These are phyloP conservation scores for Saccharomycopsis hybrid DNA, from an alignment of 1,139 yeast species.

Conservation along the genomic window DNA sequence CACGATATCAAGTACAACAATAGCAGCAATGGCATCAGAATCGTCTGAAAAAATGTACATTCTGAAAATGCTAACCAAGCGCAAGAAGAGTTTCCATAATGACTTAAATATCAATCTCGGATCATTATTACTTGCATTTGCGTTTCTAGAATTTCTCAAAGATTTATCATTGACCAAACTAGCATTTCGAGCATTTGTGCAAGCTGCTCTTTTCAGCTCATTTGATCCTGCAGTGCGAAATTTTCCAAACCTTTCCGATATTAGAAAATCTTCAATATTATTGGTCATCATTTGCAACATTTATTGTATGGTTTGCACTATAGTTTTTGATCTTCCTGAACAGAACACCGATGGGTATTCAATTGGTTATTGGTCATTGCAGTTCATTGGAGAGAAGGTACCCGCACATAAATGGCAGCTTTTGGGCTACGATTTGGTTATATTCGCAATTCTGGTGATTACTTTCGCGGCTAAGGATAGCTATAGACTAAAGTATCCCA, in stretches of 20 bases:
- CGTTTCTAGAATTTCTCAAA: slow-evolving; percentile 15
- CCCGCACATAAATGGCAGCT: slow-evolving; percentile 11
- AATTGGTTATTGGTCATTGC: slow-evolving; percentile 15
- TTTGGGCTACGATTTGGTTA: slow-evolving; percentile 10
- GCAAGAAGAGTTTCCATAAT: slow-evolving; percentile 2
- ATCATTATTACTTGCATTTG: slow-evolving; percentile 9
- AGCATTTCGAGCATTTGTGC: slow-evolving; percentile 8
- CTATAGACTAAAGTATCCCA: slow-evolving; percentile 2
- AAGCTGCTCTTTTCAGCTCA: background rate
- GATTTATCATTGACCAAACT: slow-evolving; percentile 18
- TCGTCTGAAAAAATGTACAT: background rate
- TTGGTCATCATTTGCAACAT: slow-evolving; percentile 8
- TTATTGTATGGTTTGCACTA: slow-evolving; percentile 12
- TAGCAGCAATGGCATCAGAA: too few species aligned
- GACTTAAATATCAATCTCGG: slow-evolving; percentile 10
- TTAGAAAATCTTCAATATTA: slow-evolving; percentile 3
- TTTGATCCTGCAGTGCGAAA: slow-evolving; percentile 7
- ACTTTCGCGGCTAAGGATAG: slow-evolving; percentile 6
- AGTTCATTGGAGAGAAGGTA: slow-evolving; percentile 17
- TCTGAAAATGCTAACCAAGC: background rate
- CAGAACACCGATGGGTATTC: slow-evolving; percentile 8
- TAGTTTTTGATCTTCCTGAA: slow-evolving; percentile 8
- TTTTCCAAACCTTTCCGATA: background rate
- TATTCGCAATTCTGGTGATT: slow-evolving; percentile 12
- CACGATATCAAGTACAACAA: too few species aligned